A percentile compares a stretch with the other conserved stretches of the same genome.
Conservation (phyloP, 805 yeast genomes). For the Yamadazyma laniorum region DNA sequence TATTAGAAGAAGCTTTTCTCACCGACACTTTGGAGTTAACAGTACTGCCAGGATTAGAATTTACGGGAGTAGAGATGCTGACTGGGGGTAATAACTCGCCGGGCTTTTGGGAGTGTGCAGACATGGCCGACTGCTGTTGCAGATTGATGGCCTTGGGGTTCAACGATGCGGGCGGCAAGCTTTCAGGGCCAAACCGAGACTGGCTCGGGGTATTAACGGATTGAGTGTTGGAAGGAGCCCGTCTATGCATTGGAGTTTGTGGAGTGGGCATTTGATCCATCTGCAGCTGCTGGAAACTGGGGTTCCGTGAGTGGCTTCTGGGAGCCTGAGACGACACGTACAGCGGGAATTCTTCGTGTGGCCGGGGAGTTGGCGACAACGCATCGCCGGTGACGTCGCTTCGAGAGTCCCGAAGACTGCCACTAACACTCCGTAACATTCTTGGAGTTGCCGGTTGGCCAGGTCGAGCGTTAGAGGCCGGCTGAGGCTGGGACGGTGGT, state of each 20-base stretch:
- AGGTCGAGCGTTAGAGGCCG: slow-evolving; percentile 7
- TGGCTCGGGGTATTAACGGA: slow-evolving; percentile 8
- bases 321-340: slow-evolving; percentile 11
- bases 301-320: slow-evolving; percentile 18
- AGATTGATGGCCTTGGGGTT: slow-evolving; percentile 13
- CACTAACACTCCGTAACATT: slow-evolving; percentile 60
- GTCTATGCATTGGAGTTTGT: slow-evolving; percentile 14
- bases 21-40: slow-evolving; percentile 9
- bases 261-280: slow-evolving; percentile 7
- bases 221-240: slow-evolving; percentile 11
- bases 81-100: slow-evolving; percentile 34
- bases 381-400: slow-evolving; percentile 11
- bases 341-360: slow-evolving; percentile 14
- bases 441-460: slow-evolving; percentile 65
- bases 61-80: slow-evolving; percentile 15
- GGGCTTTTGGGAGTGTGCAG: slow-evolving; percentile 1
- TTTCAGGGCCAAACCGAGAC: slow-evolving; percentile 5
- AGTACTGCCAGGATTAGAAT: slow-evolving; percentile 8
- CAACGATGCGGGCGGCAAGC: slow-evolving; percentile 6
- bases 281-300: slow-evolving; percentile 9
- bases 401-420: slow-evolving; percentile 23
- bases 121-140: slow-evolving; percentile 2
- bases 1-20: slow-evolving; percentile 2
- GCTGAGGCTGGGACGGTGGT: neutral
- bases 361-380: slow-evolving; percentile 12